phyloP scores from a whole-genome alignment of 495 filamentous ascomycete species.

The Hapsidospora chrysogenum region DNA sequence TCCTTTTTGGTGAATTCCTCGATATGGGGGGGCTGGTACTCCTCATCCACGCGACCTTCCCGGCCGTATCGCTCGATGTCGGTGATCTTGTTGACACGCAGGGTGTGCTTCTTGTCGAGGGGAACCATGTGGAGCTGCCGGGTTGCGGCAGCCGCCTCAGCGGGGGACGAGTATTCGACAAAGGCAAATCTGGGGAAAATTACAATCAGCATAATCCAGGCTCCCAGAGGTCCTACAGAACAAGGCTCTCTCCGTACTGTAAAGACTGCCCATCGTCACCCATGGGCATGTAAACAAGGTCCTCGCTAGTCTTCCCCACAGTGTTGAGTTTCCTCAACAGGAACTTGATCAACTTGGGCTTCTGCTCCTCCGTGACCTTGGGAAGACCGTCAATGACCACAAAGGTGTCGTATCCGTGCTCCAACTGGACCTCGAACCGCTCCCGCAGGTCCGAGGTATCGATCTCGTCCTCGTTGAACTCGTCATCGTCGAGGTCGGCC shows the following conservation, averaged over 20 bases:
- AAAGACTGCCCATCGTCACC: slow-evolving; percentile 65
- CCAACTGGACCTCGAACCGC: slow-evolving; percentile 86
- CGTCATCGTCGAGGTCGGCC: slow-evolving; percentile 69
- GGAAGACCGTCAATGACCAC: slow-evolving; percentile 91
- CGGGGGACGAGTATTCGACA: slow-evolving; percentile 86
- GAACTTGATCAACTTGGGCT: slow-evolving; percentile 85
- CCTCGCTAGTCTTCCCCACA: slow-evolving; percentile 70
- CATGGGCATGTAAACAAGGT: slow-evolving; percentile 83
- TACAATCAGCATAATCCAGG: neutral
- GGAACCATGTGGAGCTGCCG: slow-evolving; percentile 67
- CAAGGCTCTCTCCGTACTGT: slow-evolving; percentile 37
- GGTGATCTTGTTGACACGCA: slow-evolving; percentile 92
- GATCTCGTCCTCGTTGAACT: slow-evolving; percentile 81
- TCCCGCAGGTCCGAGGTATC: slow-evolving; percentile 87
- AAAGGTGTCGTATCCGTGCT: slow-evolving; percentile 90
- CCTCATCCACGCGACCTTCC: slow-evolving; percentile 82
- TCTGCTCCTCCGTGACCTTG: slow-evolving; percentile 63
- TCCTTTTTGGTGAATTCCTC: slow-evolving; percentile 79
- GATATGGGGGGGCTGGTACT: slow-evolving; percentile 61
- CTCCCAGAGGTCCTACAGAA: neutral
- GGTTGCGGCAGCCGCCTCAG: slow-evolving; percentile 75
- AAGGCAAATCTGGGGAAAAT: slow-evolving; percentile 57
- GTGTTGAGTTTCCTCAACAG: slow-evolving; percentile 76
- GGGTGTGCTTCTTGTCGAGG: slow-evolving; percentile 88
- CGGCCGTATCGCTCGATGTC: slow-evolving; percentile 93